Percentiles rank a stretch among this genome's conserved stretches.
Evolutionary conservation across 2,329 filamentous ascomycete species (phyloP).

Genomic region (Alternaria gaisen): DNA sequence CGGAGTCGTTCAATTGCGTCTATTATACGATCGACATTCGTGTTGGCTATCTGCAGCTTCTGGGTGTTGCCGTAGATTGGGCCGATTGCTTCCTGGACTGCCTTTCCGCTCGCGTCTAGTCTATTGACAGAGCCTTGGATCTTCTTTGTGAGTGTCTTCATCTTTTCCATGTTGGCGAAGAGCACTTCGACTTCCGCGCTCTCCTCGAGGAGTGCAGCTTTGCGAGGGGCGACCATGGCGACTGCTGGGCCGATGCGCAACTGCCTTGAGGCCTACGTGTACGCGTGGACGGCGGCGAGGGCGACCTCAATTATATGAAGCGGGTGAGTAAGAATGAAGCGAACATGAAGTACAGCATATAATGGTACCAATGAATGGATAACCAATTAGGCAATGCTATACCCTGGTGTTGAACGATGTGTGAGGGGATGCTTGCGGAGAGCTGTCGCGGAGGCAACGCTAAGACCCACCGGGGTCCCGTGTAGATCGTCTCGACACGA

Average conservation of each 20-base stretch:
- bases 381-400: neutral
- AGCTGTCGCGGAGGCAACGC: conserved; percentile 30
- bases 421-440: conserved; percentile 41
- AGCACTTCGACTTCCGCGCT: conserved; percentile 73
- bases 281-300: conserved; percentile 7
- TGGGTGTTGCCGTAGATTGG: conserved; percentile 94
- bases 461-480: conserved; percentile 36
- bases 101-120: conserved; percentile 87
- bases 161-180: conserved; percentile 83
- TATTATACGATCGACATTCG: conserved; percentile 87
- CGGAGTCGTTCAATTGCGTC: conserved; percentile 87
- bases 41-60: conserved; percentile 84
- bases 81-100: conserved; percentile 88
- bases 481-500: conserved; percentile 14
- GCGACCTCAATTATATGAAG: conserved; percentile 13
- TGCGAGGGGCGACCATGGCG: conserved; percentile 63
- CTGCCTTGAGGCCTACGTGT: conserved; percentile 19
- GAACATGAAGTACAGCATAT: conserved; percentile 10
- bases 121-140: conserved; percentile 87
- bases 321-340: conserved; percentile 9
- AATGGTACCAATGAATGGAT: conserved; percentile 3
- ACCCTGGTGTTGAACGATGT: conserved; percentile 1
- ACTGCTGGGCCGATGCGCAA: conserved; percentile 29
- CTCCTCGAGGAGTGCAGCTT: conserved; percentile 69
- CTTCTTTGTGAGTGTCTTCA: conserved; percentile 91